A percentile compares a stretch with the other conserved stretches of the same genome.
Evolutionary conservation across 2,329 filamentous ascomycete genomes (phyloP).

Genomic region (Endoconidiophora polonica): DNA sequence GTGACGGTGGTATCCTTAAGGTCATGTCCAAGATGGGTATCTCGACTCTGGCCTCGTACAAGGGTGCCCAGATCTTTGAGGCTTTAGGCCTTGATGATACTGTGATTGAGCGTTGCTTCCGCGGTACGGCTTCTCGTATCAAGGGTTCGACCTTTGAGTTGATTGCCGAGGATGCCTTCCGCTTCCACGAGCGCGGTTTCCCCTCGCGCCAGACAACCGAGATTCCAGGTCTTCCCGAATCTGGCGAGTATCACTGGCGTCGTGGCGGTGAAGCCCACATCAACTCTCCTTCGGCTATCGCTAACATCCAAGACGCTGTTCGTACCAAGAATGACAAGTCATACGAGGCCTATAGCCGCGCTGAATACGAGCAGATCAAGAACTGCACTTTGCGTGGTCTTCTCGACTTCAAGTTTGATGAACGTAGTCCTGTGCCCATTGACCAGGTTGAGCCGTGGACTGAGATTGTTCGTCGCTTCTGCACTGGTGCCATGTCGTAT

Average conservation of each 20-base stretch:
- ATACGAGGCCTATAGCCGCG: slow-evolving; percentile 86
- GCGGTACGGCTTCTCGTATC: slow-evolving; percentile 84
- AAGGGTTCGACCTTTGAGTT: slow-evolving; percentile 85
- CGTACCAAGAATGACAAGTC: slow-evolving; percentile 97
- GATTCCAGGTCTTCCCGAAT: slow-evolving; percentile 70
- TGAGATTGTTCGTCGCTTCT: slow-evolving; percentile 90
- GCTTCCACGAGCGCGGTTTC: slow-evolving; percentile 87
- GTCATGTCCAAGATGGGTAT: slow-evolving; percentile 99
- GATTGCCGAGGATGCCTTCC: slow-evolving; percentile 86
- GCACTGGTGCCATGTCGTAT: slow-evolving; percentile 96
- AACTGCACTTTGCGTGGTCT: slow-evolving; percentile 86
- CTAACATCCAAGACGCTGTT: slow-evolving; percentile 92
- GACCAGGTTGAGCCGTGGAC: slow-evolving; percentile 98
- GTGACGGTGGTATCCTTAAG: slow-evolving; percentile 89
- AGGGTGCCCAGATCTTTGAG: slow-evolving; percentile 96
- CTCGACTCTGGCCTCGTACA: slow-evolving; percentile 88
- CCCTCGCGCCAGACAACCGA: slow-evolving; percentile 62
- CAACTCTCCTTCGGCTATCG: slow-evolving; percentile 87
- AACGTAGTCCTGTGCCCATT: slow-evolving; percentile 68
- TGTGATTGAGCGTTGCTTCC: slow-evolving; percentile 88
- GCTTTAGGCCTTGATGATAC: slow-evolving; percentile 82
- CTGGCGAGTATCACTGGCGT: slow-evolving; percentile 96
- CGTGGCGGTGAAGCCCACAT: slow-evolving; percentile 90
- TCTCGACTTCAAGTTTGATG: slow-evolving; percentile 91
- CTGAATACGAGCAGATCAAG: slow-evolving; percentile 93